phyloP scores from a whole-genome alignment of 2,329 filamentous ascomycete genomes.

The Paecilomyces formosus region DNA sequence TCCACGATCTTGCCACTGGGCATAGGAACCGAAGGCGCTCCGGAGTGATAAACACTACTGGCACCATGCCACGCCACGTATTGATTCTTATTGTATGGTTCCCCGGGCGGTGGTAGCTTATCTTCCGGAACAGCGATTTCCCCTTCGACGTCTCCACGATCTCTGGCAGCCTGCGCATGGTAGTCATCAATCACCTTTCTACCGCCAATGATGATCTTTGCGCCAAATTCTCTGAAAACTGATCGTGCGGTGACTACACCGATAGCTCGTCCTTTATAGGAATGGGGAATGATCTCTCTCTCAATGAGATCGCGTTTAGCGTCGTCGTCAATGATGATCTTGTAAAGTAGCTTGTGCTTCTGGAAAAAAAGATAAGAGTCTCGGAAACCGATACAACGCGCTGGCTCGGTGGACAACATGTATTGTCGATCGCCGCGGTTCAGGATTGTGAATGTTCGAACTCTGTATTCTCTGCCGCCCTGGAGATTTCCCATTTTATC shows the following conservation, averaged over 20 bases:
- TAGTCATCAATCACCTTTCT: slow-evolving; percentile 85
- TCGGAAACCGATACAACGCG: slow-evolving; percentile 90
- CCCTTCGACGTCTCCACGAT: slow-evolving; percentile 75
- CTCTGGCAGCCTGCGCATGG: slow-evolving; percentile 65
- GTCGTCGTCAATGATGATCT: slow-evolving; percentile 96
- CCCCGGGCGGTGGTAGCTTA: slow-evolving; percentile 62
- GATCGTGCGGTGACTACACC: slow-evolving; percentile 94
- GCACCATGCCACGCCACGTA: slow-evolving; percentile 98
- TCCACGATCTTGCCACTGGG: slow-evolving; percentile 66
- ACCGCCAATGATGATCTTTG: slow-evolving; percentile 87
- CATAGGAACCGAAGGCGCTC: slow-evolving; percentile 66
- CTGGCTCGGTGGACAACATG: slow-evolving; percentile 97
- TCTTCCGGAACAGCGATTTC: slow-evolving; percentile 89
- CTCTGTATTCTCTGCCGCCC: slow-evolving; percentile 84
- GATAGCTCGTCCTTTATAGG: slow-evolving; percentile 96
- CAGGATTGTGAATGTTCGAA: slow-evolving; percentile 85
- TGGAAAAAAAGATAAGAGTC: slow-evolving; percentile 99
- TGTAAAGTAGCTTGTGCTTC: slow-evolving; percentile 92
- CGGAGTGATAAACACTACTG: slow-evolving; percentile 88
- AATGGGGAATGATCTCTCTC: slow-evolving; percentile 90
- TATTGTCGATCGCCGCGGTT: slow-evolving; percentile 81
- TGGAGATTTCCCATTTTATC: slow-evolving; percentile 78
- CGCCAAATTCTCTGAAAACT: slow-evolving; percentile 93
- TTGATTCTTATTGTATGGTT: slow-evolving; percentile 97
- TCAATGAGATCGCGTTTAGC: slow-evolving; percentile 96